phyloP scores from a whole-genome alignment of 129 eudicot species.

The Flaveria ramosissima region DNA sequence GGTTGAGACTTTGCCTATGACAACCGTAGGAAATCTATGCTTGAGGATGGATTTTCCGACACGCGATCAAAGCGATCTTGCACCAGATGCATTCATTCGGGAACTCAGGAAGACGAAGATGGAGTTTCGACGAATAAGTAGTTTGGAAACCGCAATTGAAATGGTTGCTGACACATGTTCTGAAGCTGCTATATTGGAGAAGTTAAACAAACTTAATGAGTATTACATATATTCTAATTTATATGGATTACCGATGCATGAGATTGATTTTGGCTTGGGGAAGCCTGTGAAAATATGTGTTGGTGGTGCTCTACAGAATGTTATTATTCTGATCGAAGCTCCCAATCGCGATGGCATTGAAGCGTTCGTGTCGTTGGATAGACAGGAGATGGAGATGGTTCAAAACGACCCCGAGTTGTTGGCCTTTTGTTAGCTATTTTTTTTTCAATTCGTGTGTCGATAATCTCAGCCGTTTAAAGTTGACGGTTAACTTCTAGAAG shows the following conservation, averaged over 20 bases:
- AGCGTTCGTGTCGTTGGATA: neutral
- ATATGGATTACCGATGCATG: slow-evolving; percentile 4
- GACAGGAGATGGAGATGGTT: neutral
- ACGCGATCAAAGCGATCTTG: neutral
- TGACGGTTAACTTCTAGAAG: no score
- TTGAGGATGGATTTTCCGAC: neutral
- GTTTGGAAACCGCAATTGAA: neutral
- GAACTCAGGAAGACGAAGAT: neutral
- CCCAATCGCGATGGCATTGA: neutral
- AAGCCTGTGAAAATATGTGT: slow-evolving; percentile 5
- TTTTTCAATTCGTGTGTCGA: no score
- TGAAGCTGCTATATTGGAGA: neutral
- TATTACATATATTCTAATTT: neutral
- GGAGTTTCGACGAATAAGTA: neutral
- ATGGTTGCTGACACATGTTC: neutral
- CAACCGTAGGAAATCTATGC: neutral
- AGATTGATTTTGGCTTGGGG: slow-evolving; percentile 26
- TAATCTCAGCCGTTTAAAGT: no score
- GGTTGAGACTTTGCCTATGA: neutral
- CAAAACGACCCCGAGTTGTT: neutral
- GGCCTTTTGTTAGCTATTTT: neutral
- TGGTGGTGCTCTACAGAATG: neutral
- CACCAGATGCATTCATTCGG: neutral
- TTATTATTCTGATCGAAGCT: neutral
- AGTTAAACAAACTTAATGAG: neutral